Percentiles rank a stretch among this genome's conserved stretches.
Evolutionary conservation across 495 filamentous ascomycete genomes (phyloP).

Genomic region (Jackrogersella minutella): DNA sequence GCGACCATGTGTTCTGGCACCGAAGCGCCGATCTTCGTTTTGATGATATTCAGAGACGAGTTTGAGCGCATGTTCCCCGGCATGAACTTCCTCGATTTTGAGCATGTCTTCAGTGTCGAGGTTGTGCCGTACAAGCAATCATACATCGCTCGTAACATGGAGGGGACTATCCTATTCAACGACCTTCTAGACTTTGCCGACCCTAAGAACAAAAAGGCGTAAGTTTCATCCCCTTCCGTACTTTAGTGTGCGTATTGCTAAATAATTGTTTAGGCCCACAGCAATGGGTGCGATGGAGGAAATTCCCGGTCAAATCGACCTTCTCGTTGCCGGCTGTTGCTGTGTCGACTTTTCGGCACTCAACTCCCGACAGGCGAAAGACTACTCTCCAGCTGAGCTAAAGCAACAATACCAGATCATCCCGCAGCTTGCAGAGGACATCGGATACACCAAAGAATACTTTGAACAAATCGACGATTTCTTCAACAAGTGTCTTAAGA

Average conservation of each 20-base stretch:
- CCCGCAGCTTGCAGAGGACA: neutral
- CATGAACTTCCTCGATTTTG: constrained; percentile 52
- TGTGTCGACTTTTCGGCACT: constrained; percentile 77
- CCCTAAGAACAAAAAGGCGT: constrained; percentile 58
- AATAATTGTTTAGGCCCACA: constrained; percentile 62
- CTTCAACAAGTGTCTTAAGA: constrained; percentile 27
- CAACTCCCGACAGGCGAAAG: constrained; percentile 55
- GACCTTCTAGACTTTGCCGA: constrained; percentile 71
- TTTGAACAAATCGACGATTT: constrained; percentile 4
- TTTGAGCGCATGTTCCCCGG: constrained; percentile 34
- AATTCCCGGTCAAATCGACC: constrained; percentile 69
- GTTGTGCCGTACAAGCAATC: constrained; percentile 81
- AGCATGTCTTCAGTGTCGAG: constrained; percentile 80
- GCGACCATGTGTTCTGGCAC: constrained; percentile 87
- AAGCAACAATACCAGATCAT: neutral
- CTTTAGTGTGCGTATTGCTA: constrained; percentile 19
- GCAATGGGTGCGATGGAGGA: constrained; percentile 68
- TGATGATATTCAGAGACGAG: constrained; percentile 60
- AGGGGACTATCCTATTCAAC: constrained; percentile 65
- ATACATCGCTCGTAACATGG: constrained; percentile 78
- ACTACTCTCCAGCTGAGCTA: neutral
- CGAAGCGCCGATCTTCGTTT: constrained; percentile 75
- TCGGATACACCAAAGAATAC: neutral
- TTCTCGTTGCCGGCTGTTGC: constrained; percentile 78
- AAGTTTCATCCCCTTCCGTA: constrained; percentile 49